Conservation (phyloP, 2,329 filamentous ascomycete species). For the Stagonosporopsis rhizophila region DNA sequence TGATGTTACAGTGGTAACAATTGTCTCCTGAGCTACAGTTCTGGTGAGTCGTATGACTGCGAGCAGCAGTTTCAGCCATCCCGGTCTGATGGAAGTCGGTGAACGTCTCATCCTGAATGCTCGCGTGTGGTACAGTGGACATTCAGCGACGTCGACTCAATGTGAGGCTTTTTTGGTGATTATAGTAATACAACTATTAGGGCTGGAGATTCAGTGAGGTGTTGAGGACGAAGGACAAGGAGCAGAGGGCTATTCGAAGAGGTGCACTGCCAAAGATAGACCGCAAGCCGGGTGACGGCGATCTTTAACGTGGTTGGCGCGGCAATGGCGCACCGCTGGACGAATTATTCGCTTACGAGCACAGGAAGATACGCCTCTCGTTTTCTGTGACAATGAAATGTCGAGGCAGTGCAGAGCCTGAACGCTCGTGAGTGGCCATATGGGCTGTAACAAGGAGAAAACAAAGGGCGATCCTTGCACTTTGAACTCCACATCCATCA, state of each 20-base stretch:
- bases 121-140: background rate
- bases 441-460: slow-evolving; percentile 4
- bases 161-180: background rate
- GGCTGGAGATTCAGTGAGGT: background rate
- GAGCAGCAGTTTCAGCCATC: background rate
- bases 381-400: slow-evolving; percentile 14
- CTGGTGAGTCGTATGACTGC: background rate
- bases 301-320: slow-evolving; percentile 4
- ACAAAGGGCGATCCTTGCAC: slow-evolving; percentile 10
- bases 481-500: slow-evolving; percentile 3
- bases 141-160: background rate
- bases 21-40: slow-evolving; percentile 3
- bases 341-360: slow-evolving; percentile 14
- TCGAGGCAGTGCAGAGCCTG: slow-evolving; percentile 5
- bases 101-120: background rate
- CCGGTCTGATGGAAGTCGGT: background rate
- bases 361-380: slow-evolving; percentile 6
- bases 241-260: background rate
- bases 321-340: slow-evolving; percentile 16
- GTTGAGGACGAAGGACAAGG: background rate
- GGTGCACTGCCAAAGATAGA: slow-evolving; percentile 14
- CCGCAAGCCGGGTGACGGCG: background rate
- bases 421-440: slow-evolving; percentile 3
- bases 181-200: background rate
- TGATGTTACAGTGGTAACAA: background rate